Evolutionary conservation across 2,329 filamentous ascomycete genomes (phyloP).

Genomic region (Neonectria hederae): DNA sequence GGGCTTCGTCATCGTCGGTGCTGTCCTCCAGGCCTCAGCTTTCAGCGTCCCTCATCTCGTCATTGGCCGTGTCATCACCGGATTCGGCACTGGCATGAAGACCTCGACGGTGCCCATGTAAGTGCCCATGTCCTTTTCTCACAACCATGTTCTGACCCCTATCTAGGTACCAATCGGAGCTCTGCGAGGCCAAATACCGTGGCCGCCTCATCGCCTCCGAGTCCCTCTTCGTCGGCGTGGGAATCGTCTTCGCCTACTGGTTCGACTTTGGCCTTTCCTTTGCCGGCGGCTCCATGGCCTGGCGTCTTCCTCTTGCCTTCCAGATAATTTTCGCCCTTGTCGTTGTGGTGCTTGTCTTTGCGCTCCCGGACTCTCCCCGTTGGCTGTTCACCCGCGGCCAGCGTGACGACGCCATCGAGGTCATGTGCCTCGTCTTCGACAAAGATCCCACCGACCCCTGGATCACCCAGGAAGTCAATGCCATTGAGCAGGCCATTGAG

Average conservation of each 20-base stretch:
- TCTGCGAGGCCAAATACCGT: conserved; percentile 53
- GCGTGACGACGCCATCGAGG: conserved; percentile 48
- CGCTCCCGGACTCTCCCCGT: conserved; percentile 52
- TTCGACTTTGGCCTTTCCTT: conserved; percentile 50
- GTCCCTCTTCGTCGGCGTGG: conserved; percentile 51
- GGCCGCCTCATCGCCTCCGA: conserved; percentile 63
- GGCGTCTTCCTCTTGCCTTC: conserved; percentile 43
- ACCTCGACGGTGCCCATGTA: conserved; percentile 51
- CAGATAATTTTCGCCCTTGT: conserved; percentile 48
- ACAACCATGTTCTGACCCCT: not conserved
- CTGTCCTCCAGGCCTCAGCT: conserved; percentile 63
- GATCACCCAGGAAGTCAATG: conserved; percentile 47
- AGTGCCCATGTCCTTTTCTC: accelerated
- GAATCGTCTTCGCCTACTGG: conserved; percentile 54
- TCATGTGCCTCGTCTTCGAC: conserved; percentile 53
- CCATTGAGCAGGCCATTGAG: conserved; percentile 55
- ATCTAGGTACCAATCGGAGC: conserved; percentile 44
- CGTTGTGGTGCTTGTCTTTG: conserved; percentile 46
- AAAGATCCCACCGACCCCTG: conserved; percentile 47
- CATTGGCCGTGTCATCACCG: conserved; percentile 59
- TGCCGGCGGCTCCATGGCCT: conserved; percentile 37
- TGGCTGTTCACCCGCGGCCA: conserved; percentile 52
- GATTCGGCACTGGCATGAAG: conserved; percentile 57
- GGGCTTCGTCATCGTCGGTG: conserved; percentile 65
- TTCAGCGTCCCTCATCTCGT: conserved; percentile 59